Evolutionary conservation across 148 eudicot species (phyloP).

Genomic region (Vaccinium corymbosum): DNA sequence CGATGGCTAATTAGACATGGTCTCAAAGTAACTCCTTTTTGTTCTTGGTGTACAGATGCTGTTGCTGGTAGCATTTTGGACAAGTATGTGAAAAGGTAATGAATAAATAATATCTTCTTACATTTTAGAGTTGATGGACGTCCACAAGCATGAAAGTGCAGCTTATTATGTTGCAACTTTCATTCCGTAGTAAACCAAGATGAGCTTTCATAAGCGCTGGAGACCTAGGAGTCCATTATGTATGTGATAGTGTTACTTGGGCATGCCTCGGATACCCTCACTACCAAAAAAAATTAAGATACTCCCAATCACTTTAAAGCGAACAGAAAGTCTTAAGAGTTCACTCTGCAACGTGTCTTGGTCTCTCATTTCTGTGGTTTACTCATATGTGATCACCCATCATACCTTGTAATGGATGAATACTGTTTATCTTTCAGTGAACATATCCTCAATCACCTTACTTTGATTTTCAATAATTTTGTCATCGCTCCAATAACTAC

Average conservation of each 20-base stretch:
- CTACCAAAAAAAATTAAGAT: neutral
- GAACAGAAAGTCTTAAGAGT: neutral
- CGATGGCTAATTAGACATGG: neutral
- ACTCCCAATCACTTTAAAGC: neutral
- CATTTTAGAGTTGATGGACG: neutral
- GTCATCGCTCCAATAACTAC: neutral
- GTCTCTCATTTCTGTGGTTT: neutral
- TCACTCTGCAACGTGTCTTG: neutral
- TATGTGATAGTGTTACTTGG: neutral
- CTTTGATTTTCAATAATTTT: neutral
- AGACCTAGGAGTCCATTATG: neutral
- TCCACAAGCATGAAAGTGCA: neutral
- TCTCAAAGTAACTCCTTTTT: neutral
- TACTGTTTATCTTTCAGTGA: neutral
- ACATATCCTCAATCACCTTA: neutral
- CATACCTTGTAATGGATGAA: neutral
- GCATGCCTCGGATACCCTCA: neutral
- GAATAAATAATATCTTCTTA: neutral
- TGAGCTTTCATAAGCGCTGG: neutral
- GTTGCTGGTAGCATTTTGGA: constrained; percentile 56
- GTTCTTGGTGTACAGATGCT: constrained; percentile 41
- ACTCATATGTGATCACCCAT: neutral
- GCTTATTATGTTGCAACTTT: neutral
- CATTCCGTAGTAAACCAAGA: neutral
- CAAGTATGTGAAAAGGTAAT: constrained; percentile 68